phyloP scores from a whole-genome alignment of 2,329 filamentous ascomycete genomes.

The Fusarium armeniacum region DNA sequence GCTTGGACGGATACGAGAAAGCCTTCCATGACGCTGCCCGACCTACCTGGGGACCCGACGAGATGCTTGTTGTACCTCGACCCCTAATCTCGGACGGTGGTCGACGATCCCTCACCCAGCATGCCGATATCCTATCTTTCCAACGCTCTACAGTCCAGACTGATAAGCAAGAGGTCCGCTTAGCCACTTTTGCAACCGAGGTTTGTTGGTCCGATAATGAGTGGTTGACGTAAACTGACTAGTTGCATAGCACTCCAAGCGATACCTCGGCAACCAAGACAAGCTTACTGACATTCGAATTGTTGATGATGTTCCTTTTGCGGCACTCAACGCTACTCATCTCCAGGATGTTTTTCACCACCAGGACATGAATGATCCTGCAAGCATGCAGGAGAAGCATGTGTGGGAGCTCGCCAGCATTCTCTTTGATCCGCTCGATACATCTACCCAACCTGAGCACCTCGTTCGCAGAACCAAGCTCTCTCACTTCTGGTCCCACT shows the following conservation, averaged over 20 bases:
- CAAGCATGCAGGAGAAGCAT: constrained; percentile 74
- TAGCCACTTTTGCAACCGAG: constrained; percentile 73
- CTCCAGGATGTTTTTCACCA: constrained; percentile 59
- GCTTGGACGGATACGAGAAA: constrained; percentile 74
- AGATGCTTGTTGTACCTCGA: constrained; percentile 74
- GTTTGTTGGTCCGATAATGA: constrained; percentile 50
- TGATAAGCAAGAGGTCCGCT: constrained; percentile 73
- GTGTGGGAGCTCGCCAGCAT: constrained; percentile 91
- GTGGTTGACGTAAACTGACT: constrained; percentile 26
- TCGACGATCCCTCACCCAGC: constrained; percentile 49
- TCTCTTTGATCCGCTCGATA: constrained; percentile 79
- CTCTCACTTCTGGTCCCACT: constrained; percentile 74
- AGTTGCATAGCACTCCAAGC: constrained; percentile 65
- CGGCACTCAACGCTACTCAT: constrained; percentile 59
- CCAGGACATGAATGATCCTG: constrained; percentile 59
- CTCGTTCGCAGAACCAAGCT: constrained; percentile 72
- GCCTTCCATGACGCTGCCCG: constrained; percentile 81
- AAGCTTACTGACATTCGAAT: constrained; percentile 67
- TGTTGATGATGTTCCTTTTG: constrained; percentile 71
- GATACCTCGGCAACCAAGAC: constrained; percentile 69
- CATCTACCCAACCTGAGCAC: constrained; percentile 58
- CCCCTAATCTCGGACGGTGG: constrained; percentile 57
- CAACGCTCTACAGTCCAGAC: constrained; percentile 67
- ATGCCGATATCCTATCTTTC: constrained; percentile 53
- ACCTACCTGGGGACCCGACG: constrained; percentile 82